These are phyloP conservation scores for Phytophthora brassicae DNA, from an alignment of 352 stramenopile species.

Conservation along the genomic window DNA sequence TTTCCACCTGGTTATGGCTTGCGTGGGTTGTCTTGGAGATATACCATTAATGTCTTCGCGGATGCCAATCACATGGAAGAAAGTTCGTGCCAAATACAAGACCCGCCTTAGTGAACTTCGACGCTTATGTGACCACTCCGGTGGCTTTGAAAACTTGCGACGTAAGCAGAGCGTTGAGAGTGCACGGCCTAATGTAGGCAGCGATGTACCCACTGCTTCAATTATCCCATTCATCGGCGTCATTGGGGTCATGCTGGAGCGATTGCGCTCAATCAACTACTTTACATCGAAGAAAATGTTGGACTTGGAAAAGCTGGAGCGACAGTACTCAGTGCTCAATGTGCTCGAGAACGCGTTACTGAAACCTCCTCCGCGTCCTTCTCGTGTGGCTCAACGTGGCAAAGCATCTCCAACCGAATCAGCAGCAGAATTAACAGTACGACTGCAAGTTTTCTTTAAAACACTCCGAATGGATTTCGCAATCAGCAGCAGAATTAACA, in stretches of 20 bases:
- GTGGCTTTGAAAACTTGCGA: conserved; percentile 71
- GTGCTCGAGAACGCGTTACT: conserved; percentile 53
- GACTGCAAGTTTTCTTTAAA: conserved; percentile 41
- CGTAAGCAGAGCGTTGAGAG: conserved; percentile 56
- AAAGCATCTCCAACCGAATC: conserved; percentile 24
- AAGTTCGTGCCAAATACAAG: conserved; percentile 68
- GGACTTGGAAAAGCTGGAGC: conserved; percentile 61
- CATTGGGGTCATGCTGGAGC: conserved; percentile 66
- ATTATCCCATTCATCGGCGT: conserved; percentile 80
- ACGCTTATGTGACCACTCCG: conserved; percentile 64
- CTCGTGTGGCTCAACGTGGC: conserved; percentile 14
- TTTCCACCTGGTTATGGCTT: conserved; percentile 82
- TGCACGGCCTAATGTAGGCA: conserved; percentile 8
- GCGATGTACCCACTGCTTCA: conserved; percentile 20
- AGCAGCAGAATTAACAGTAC: conserved; percentile 15
- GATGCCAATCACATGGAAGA: conserved; percentile 72
- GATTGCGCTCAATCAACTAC: conserved; percentile 50
- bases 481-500: conserved; percentile 22
- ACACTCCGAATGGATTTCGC: conserved; percentile 46
- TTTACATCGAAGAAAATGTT: conserved; percentile 42
- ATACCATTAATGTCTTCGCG: conserved; percentile 68
- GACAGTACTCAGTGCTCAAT: conserved; percentile 53
- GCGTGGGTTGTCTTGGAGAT: conserved; percentile 72
- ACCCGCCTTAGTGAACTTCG: conserved; percentile 60
- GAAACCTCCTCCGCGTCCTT: conserved; percentile 27